Percentiles rank a stretch among this genome's conserved stretches.
Evolutionary conservation across 2,329 filamentous ascomycete species (phyloP).

Genomic region (Podosphaera xanthii): DNA sequence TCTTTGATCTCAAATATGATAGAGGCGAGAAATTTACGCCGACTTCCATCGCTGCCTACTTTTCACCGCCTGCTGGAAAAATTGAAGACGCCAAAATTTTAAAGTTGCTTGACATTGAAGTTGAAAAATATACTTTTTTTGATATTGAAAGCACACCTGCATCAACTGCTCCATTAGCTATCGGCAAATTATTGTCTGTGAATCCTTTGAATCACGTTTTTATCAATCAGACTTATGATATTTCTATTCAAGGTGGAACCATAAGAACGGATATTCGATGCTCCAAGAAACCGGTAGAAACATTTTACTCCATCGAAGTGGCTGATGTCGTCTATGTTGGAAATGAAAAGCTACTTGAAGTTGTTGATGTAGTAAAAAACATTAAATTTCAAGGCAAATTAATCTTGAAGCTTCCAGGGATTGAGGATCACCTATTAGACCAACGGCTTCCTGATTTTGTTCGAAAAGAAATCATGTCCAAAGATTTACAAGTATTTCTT

Average conservation of each 20-base stretch:
- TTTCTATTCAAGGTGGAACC: slow-evolving; percentile 50
- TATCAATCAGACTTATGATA: slow-evolving; percentile 38
- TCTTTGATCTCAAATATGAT: slow-evolving; percentile 78
- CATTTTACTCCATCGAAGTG: slow-evolving; percentile 56
- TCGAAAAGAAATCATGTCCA: slow-evolving; percentile 47
- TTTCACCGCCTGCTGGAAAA: slow-evolving; percentile 28
- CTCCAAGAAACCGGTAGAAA: slow-evolving; percentile 63
- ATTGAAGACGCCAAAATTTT: slow-evolving; percentile 9
- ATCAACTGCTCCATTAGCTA: slow-evolving; percentile 36
- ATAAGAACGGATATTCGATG: slow-evolving; percentile 68
- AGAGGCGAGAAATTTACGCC: slow-evolving; percentile 36
- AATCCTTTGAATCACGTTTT: slow-evolving; percentile 42
- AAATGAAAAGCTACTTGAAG: slow-evolving; percentile 55
- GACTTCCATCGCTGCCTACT: slow-evolving; percentile 26
- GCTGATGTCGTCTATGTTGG: slow-evolving; percentile 64
- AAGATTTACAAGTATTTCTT: slow-evolving; percentile 48
- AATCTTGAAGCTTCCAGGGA: slow-evolving; percentile 51
- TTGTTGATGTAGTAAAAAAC: slow-evolving; percentile 49
- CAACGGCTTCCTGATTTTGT: slow-evolving; percentile 55
- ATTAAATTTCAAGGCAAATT: slow-evolving; percentile 50
- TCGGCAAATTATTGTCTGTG: slow-evolving; percentile 42
- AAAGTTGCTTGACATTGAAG: slow-evolving; percentile 29
- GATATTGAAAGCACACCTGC: slow-evolving; percentile 56
- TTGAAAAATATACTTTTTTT: slow-evolving; percentile 85
- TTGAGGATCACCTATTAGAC: slow-evolving; percentile 76